Conservation (phyloP, 78 protist genomes). For the Fonticula alba region DNA sequence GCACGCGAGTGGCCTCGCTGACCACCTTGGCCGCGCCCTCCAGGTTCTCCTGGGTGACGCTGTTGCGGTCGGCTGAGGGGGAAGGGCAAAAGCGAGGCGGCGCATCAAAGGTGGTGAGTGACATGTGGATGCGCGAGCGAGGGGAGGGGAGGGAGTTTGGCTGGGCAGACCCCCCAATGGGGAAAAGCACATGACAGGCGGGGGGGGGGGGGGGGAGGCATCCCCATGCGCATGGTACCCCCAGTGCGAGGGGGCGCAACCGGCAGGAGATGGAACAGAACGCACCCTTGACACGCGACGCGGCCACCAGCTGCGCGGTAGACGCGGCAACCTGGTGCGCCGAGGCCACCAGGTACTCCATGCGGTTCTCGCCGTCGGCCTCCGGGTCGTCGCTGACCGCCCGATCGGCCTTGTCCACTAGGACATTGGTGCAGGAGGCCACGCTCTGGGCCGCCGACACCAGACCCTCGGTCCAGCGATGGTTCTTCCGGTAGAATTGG, state of each 20-base stretch:
- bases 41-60: no score
- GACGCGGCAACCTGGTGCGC: constrained; percentile 12
- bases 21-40: no score
- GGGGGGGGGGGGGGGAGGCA: background rate
- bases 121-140: constrained; percentile 2
- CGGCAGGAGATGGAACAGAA: no score
- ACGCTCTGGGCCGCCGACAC: constrained; percentile 11
- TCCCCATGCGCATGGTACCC: background rate
- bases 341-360: constrained; percentile 12
- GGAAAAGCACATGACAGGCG: background rate
- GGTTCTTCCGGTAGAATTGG: constrained; percentile 18
- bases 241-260: background rate
- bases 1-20: no score
- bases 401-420: background rate
- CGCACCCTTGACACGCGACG: constrained; percentile 8
- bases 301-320: constrained; percentile 20
- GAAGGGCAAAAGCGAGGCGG: no score
- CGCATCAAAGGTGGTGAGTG: no score
- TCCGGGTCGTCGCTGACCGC: background rate
- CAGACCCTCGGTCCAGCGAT: constrained; percentile 26
- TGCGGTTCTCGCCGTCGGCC: background rate
- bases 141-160: constrained; percentile 2
- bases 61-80: no score
- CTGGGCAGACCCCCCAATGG: background rate
- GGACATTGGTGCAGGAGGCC: background rate